Evolutionary conservation across 78 protist species (phyloP).

Genomic region (Salpingoeca rosetta): DNA sequence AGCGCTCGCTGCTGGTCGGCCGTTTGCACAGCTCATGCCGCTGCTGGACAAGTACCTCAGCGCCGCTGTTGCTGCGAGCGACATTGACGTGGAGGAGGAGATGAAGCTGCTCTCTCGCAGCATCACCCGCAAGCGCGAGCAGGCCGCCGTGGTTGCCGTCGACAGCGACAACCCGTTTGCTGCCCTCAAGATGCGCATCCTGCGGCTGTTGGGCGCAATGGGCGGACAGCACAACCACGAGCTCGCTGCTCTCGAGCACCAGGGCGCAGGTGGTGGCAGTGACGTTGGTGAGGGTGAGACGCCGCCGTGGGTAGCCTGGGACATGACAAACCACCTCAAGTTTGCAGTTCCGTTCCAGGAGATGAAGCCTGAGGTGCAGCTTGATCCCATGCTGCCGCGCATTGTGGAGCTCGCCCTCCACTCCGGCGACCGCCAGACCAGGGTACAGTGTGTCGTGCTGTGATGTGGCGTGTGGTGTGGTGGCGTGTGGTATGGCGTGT

Average conservation of each 20-base stretch:
- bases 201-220: slow-evolving; percentile 44
- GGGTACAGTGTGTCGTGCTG: no score
- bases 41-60: slow-evolving; percentile 36
- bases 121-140: no score
- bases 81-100: not conserved
- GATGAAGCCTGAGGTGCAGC: not conserved
- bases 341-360: slow-evolving; percentile 46
- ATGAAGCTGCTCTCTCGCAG: no score
- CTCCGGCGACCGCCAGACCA: slow-evolving; percentile 51
- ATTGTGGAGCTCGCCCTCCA: slow-evolving; percentile 46
- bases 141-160: not conserved
- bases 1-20: not conserved
- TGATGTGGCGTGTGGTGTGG: no score
- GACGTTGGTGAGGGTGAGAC: no score
- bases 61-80: not conserved
- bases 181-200: slow-evolving; percentile 37
- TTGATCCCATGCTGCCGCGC: slow-evolving; percentile 44
- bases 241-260: slow-evolving; percentile 15
- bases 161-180: not conserved
- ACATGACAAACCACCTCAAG: slow-evolving; percentile 1
- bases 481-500: no score
- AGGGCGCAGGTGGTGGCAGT: not conserved
- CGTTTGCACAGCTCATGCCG: slow-evolving; percentile 20
- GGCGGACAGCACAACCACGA: slow-evolving; percentile 35
- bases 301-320: slow-evolving; percentile 57